These are phyloP conservation scores for Didymella pomorum DNA, from an alignment of 2,329 filamentous ascomycete genomes.

Conservation along the genomic window DNA sequence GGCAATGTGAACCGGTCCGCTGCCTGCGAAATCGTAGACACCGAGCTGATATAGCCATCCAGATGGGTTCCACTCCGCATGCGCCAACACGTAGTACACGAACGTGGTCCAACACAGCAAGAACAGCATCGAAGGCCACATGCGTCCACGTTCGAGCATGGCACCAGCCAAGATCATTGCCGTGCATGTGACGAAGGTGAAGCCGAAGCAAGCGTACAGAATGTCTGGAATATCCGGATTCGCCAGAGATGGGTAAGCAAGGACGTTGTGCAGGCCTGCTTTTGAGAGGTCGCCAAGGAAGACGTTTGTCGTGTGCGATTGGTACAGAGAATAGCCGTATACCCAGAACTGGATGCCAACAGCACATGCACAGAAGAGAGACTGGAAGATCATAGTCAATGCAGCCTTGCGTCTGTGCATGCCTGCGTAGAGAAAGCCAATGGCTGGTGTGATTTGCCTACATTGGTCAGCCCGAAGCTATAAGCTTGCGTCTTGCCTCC, in stretches of 20 bases:
- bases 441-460: slow-evolving; percentile 47
- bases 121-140: slow-evolving; percentile 45
- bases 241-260: slow-evolving; percentile 42
- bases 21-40: slow-evolving; percentile 77
- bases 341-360: slow-evolving; percentile 59
- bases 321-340: slow-evolving; percentile 57
- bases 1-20: slow-evolving; percentile 77
- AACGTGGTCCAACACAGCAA: slow-evolving; percentile 49
- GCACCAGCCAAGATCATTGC: slow-evolving; percentile 47
- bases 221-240: slow-evolving; percentile 47
- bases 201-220: slow-evolving; percentile 46
- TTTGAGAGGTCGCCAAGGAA: slow-evolving; percentile 45
- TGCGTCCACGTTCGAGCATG: slow-evolving; percentile 44
- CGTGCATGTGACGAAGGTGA: slow-evolving; percentile 45
- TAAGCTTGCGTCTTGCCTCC: background rate
- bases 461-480: slow-evolving; percentile 4
- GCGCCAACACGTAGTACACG: slow-evolving; percentile 63
- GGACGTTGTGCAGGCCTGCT: slow-evolving; percentile 41
- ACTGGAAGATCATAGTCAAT: slow-evolving; percentile 59
- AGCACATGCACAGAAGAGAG: slow-evolving; percentile 57
- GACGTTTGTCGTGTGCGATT: slow-evolving; percentile 40
- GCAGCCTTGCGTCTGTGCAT: slow-evolving; percentile 46
- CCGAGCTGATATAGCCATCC: slow-evolving; percentile 76
- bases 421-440: slow-evolving; percentile 47
- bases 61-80: slow-evolving; percentile 79